phyloP scores from a whole-genome alignment of 2,329 filamentous ascomycete genomes.

The Cercospora canescens region DNA sequence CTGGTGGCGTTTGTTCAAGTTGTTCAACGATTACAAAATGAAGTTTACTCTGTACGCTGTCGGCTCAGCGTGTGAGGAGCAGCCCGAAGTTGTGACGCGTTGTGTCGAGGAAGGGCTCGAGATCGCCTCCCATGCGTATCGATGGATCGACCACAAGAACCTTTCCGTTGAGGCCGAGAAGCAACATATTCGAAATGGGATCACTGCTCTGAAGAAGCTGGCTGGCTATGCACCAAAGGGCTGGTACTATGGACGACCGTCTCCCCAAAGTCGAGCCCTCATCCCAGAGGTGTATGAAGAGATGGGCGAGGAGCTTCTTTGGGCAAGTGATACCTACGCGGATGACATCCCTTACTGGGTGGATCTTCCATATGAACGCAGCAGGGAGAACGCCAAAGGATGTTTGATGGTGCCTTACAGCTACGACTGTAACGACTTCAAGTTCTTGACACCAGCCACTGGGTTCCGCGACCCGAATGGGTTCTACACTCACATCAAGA shows the following conservation, averaged over 20 bases:
- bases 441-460: slow-evolving; percentile 42
- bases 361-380: slow-evolving; percentile 51
- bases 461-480: slow-evolving; percentile 49
- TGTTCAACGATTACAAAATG: slow-evolving; percentile 52
- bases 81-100: slow-evolving; percentile 49
- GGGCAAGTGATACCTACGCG: slow-evolving; percentile 54
- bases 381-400: slow-evolving; percentile 42
- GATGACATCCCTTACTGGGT: slow-evolving; percentile 60
- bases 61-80: slow-evolving; percentile 49
- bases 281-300: slow-evolving; percentile 55
- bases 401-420: slow-evolving; percentile 48
- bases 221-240: slow-evolving; percentile 50
- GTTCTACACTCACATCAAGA: slow-evolving; percentile 52
- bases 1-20: slow-evolving; percentile 52
- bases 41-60: slow-evolving; percentile 55
- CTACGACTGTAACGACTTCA: slow-evolving; percentile 59
- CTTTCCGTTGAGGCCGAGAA: slow-evolving; percentile 50
- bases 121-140: slow-evolving; percentile 51
- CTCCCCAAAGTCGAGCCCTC: slow-evolving; percentile 48
- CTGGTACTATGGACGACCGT: slow-evolving; percentile 53
- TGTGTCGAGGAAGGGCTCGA: slow-evolving; percentile 54
- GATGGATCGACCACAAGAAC: slow-evolving; percentile 55
- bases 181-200: slow-evolving; percentile 47
- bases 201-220: slow-evolving; percentile 43
- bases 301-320: slow-evolving; percentile 53